These are phyloP conservation scores for Bryopsis sp. DNA, from an alignment of 139 green algal genomes.

Conservation along the genomic window DNA sequence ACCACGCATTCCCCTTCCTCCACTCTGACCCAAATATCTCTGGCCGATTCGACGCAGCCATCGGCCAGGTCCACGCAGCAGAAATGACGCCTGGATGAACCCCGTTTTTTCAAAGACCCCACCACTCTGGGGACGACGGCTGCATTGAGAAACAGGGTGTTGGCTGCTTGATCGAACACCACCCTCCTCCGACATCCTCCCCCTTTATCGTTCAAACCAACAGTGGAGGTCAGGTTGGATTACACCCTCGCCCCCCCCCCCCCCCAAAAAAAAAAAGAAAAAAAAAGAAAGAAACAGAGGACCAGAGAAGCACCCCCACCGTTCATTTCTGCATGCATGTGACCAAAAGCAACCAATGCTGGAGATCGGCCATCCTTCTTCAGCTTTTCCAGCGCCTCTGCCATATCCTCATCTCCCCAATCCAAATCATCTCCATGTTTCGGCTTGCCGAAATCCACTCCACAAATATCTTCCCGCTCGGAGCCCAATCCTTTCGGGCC, in stretches of 20 bases:
- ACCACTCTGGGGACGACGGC: conserved; percentile 8
- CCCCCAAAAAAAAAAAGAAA: too few species aligned
- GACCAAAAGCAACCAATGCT: conserved; percentile 38
- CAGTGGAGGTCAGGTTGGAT: too few species aligned
- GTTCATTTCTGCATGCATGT: conserved; percentile 45
- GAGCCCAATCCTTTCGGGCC: conserved; percentile 36
- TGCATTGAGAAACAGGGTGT: background rate
- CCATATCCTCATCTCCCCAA: conserved; percentile 40
- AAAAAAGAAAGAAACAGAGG: too few species aligned
- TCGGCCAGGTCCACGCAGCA: too few species aligned
- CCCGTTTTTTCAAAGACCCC: too few species aligned
- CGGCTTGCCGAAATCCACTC: conserved; percentile 34
- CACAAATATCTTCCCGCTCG: conserved; percentile 23
- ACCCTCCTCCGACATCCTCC: conserved; percentile 18
- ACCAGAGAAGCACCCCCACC: too few species aligned
- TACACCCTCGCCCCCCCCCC: too few species aligned
- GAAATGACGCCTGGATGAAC: too few species aligned
- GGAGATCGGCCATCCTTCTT: conserved; percentile 7
- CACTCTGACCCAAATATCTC: too few species aligned
- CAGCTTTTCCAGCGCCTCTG: conserved; percentile 26
- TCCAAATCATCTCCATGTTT: conserved; percentile 29
- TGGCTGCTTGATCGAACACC: conserved; percentile 25
- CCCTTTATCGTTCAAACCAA: background rate
- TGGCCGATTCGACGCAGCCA: too few species aligned
- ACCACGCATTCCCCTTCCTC: too few species aligned